These are phyloP conservation scores for Amaranthus hypochondriacus DNA, from an alignment of 148 eudicot genomes.

Conservation along the genomic window DNA sequence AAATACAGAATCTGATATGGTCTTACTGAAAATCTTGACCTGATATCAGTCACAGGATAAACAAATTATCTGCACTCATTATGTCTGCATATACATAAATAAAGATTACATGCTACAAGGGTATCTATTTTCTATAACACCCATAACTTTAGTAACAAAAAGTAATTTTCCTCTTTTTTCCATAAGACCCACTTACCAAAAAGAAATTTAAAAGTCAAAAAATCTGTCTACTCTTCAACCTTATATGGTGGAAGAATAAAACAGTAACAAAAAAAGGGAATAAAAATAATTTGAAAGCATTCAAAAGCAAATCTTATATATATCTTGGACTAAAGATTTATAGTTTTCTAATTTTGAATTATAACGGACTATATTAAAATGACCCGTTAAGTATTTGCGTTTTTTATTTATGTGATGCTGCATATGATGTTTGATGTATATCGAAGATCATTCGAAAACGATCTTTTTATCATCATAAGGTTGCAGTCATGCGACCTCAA, in stretches of 20 bases:
- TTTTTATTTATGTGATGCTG: no score
- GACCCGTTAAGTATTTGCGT: no score
- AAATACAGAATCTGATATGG: constrained; percentile 15
- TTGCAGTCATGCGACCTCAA: no score
- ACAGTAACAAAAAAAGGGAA: constrained; percentile 1
- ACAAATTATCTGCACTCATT: constrained; percentile 18
- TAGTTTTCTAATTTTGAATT: no score
- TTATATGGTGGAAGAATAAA: neutral
- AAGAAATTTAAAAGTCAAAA: constrained; percentile 10
- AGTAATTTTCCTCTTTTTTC: constrained; percentile 9
- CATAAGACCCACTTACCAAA: constrained; percentile 12
- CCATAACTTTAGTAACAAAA: constrained; percentile 12
- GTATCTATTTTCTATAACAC: constrained; percentile 3
- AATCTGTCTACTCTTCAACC: constrained; percentile 19
- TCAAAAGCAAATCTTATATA: neutral
- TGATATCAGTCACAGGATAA: constrained; percentile 17
- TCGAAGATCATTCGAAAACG: no score
- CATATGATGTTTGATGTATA: no score
- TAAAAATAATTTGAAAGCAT: constrained; percentile 23
- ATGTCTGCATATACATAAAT: constrained; percentile 10
- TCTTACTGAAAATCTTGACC: constrained; percentile 6
- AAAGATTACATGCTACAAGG: constrained; percentile 4
- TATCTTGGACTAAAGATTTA: no score
- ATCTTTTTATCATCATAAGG: no score
- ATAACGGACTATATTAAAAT: no score